phyloP scores from a whole-genome alignment of 441 rosid genomes.

The Metrosideros polymorpha region DNA sequence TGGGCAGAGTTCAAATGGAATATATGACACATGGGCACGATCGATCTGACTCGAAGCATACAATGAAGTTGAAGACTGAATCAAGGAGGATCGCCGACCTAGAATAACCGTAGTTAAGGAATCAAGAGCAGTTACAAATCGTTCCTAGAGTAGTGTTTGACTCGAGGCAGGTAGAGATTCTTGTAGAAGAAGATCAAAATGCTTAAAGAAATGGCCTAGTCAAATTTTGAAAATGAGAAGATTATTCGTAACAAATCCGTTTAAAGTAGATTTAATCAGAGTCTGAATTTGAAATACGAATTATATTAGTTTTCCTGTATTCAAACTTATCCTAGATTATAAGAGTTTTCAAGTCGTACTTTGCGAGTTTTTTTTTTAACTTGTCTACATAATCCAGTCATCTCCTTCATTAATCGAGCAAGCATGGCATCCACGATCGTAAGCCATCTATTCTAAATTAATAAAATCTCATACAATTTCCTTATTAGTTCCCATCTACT shows the following conservation, averaged over 20 bases:
- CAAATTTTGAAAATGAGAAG: neutral
- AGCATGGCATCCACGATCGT: neutral
- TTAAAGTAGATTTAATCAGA: rapidly evolving
- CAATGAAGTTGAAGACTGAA: neutral
- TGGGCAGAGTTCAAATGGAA: neutral
- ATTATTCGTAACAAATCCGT: neutral
- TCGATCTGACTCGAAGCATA: neutral
- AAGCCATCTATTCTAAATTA: neutral
- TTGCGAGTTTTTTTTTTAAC: neutral
- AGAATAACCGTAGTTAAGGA: neutral
- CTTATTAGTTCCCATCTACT: neutral
- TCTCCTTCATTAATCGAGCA: neutral
- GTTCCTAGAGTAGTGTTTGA: neutral
- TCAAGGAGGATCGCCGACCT: neutral
- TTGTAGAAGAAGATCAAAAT: neutral
- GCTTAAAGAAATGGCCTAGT: no score
- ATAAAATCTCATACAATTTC: neutral
- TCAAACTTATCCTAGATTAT: neutral
- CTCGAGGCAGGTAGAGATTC: neutral
- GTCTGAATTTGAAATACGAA: neutral
- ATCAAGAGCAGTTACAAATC: neutral
- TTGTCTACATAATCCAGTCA: neutral
- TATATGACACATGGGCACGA: neutral
- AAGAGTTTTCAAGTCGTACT: neutral
- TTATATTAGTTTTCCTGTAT: neutral